A percentile compares a stretch with the other conserved stretches of the same genome.
phyloP scores from a whole-genome alignment of 1,284 basidiomycete species.

The Ceratobasidium papillatum region DNA sequence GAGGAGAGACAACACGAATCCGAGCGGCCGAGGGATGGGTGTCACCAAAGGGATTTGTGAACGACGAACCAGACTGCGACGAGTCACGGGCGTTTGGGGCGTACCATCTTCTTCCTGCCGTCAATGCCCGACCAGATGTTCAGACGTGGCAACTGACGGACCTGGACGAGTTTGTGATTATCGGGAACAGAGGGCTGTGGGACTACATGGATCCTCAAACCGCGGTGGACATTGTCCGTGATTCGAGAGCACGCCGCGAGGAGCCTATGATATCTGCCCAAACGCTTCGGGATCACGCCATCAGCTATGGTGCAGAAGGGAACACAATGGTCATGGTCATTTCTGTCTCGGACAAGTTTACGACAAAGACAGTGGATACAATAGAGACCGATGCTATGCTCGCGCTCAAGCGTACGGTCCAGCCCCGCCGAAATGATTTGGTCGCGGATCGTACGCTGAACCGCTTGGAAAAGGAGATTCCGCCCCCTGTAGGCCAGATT shows the following conservation, averaged over 20 bases:
- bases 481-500: constrained; percentile 87
- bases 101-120: constrained; percentile 89
- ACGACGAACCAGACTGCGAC: constrained; percentile 80
- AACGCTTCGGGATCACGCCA: constrained; percentile 95
- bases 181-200: constrained; percentile 95
- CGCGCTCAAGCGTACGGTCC: constrained; percentile 44
- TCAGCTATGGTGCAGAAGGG: constrained; percentile 95
- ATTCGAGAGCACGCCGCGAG: constrained; percentile 65
- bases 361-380: constrained; percentile 55
- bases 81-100: constrained; percentile 94
- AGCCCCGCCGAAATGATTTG: constrained; percentile 51
- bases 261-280: constrained; percentile 98
- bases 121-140: constrained; percentile 90
- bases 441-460: constrained; percentile 58
- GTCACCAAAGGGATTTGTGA: constrained; percentile 91
- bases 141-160: constrained; percentile 76
- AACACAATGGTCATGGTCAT: constrained; percentile 99
- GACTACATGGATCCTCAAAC: constrained; percentile 95
- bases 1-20: constrained; percentile 85
- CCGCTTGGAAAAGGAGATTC: constrained; percentile 80
- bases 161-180: constrained; percentile 95
- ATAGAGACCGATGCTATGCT: constrained; percentile 42
- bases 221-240: constrained; percentile 93
- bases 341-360: constrained; percentile 82
- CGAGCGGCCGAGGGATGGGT: constrained; percentile 96